Percentiles rank a stretch among this genome's conserved stretches.
Evolutionary conservation across 495 filamentous ascomycete species (phyloP).

Genomic region (Glonium stellatum): DNA sequence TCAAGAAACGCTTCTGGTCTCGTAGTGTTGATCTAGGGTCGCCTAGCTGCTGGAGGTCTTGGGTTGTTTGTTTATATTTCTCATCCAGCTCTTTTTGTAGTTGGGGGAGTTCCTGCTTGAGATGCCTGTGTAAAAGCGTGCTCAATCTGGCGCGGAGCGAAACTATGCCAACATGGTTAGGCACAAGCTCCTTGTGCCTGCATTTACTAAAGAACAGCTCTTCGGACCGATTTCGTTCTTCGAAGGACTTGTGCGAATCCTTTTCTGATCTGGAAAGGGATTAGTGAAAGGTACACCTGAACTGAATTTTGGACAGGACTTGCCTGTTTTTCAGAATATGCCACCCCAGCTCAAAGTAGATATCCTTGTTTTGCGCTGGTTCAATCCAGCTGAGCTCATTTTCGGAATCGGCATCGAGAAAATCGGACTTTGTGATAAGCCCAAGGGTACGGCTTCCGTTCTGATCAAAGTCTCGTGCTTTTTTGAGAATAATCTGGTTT

Average conservation of each 20-base stretch:
- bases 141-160: constrained; percentile 29
- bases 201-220: constrained; percentile 37
- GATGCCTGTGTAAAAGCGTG: constrained; percentile 26
- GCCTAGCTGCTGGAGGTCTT: neutral
- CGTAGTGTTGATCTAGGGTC: neutral
- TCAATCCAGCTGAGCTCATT: constrained; percentile 48
- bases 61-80: constrained; percentile 9
- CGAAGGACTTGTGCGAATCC: too few species aligned
- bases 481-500: constrained; percentile 44
- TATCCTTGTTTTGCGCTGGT: constrained; percentile 53
- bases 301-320: too few species aligned
- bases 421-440: constrained; percentile 53
- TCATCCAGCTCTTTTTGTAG: constrained; percentile 18
- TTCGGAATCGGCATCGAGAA: constrained; percentile 41
- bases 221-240: constrained; percentile 43
- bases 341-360: constrained; percentile 54
- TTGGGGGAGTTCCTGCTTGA: constrained; percentile 24
- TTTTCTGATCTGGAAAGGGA: too few species aligned
- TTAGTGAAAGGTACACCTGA: too few species aligned
- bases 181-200: constrained; percentile 19
- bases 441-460: constrained; percentile 48
- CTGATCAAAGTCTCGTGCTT: constrained; percentile 40
- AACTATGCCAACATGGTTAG: constrained; percentile 28
- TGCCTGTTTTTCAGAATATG: constrained; percentile 57
- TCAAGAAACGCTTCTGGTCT: neutral